These are phyloP conservation scores for Cyberlindnera bimundalis DNA, from an alignment of 805 yeast species.

Conservation along the genomic window DNA sequence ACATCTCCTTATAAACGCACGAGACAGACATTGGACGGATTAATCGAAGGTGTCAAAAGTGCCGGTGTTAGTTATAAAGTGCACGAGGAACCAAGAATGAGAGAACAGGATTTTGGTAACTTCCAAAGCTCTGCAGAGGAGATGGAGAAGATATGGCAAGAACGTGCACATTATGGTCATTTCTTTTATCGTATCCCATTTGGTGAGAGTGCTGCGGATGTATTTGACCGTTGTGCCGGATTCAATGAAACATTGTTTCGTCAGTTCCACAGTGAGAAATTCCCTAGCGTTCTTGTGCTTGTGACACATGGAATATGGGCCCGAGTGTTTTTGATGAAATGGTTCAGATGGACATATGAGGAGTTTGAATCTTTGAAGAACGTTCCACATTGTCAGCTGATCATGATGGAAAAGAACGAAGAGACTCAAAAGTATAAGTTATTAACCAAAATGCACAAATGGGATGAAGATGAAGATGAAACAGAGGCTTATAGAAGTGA, in stretches of 20 bases:
- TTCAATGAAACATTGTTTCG: conserved; percentile 85
- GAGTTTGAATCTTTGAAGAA: conserved; percentile 80
- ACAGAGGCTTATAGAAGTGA: conserved; percentile 17
- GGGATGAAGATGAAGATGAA: conserved; percentile 52
- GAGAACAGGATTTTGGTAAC: conserved; percentile 95
- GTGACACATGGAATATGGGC: conserved; percentile 96
- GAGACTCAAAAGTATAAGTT: conserved; percentile 51
- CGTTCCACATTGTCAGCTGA: conserved; percentile 79
- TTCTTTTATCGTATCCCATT: conserved; percentile 87
- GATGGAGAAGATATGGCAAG: conserved; percentile 81
- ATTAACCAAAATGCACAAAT: conserved; percentile 60
- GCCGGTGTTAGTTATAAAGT: conserved; percentile 47
- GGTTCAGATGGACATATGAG: conserved; percentile 93
- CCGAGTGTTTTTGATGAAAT: conserved; percentile 86
- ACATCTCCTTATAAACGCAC: conserved; percentile 87
- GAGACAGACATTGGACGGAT: conserved; percentile 74
- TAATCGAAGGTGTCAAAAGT: conserved; percentile 51
- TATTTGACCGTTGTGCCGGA: conserved; percentile 85
- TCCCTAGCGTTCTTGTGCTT: conserved; percentile 77
- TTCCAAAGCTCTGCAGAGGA: conserved; percentile 74
- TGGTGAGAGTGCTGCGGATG: conserved; percentile 97
- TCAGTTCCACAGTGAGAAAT: conserved; percentile 64
- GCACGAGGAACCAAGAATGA: conserved; percentile 84
- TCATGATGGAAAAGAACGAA: conserved; percentile 66
- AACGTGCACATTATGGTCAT: conserved; percentile 83